Conservation (phyloP, 768 basidiomycete species). For the Strobilomyces echinocephalus region DNA sequence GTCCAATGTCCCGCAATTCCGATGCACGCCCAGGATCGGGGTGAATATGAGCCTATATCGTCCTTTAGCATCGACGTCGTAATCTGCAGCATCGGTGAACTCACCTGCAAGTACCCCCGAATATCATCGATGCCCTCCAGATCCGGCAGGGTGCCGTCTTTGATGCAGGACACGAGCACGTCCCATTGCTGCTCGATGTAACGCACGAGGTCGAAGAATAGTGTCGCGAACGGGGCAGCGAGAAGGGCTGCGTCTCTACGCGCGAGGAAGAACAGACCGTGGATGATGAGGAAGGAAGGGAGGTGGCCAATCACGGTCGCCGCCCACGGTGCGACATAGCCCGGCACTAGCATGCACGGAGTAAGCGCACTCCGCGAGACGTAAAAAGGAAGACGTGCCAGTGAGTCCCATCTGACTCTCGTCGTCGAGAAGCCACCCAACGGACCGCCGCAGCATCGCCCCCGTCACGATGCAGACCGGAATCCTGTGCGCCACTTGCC, state of each 20-base stretch:
- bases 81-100: not conserved
- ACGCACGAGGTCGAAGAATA: not conserved
- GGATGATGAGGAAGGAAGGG: constrained; percentile 16
- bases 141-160: not conserved
- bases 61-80: not conserved
- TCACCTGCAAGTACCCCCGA: not conserved
- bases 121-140: not conserved
- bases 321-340: constrained; percentile 13
- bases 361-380: not conserved
- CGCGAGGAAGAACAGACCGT: constrained; percentile 18
- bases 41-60: not conserved
- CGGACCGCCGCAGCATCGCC: not conserved
- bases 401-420: not conserved
- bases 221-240: constrained; percentile 1
- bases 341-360: constrained; percentile 8
- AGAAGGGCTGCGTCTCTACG: constrained; percentile 2
- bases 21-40: not conserved
- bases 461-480: not conserved
- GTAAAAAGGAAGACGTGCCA: not conserved
- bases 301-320: constrained; percentile 11
- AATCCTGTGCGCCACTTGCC: not conserved
- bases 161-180: not conserved
- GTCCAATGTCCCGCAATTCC: not conserved
- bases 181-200: not conserved
- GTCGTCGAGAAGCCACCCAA: not conserved